A percentile compares a stretch with the other conserved stretches of the same genome.
Evolutionary conservation across 2,329 filamentous ascomycete species (phyloP).

Genomic region (Epichloe scottii): DNA sequence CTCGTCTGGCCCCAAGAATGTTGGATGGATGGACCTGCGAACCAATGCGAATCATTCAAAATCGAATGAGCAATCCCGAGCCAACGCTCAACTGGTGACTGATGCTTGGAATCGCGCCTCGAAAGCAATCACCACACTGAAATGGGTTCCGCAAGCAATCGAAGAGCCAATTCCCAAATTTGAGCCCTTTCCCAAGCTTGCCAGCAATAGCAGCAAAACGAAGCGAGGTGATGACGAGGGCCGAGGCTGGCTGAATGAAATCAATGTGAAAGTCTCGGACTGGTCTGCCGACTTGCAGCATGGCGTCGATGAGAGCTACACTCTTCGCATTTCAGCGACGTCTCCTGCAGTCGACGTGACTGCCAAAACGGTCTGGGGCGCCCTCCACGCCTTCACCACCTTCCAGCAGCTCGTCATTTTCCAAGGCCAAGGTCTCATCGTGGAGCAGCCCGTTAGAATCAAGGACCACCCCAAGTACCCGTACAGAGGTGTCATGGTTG

Average conservation of each 20-base stretch:
- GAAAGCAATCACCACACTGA: conserved; percentile 31
- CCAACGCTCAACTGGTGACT: conserved; percentile 18
- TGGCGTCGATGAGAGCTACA: conserved; percentile 45
- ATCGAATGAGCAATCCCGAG: background rate
- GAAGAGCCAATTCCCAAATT: conserved; percentile 39
- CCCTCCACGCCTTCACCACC: conserved; percentile 43
- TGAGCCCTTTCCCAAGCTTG: conserved; percentile 34
- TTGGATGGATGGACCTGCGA: conserved; percentile 9
- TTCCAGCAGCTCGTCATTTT: conserved; percentile 42
- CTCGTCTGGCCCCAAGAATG: conserved; percentile 11
- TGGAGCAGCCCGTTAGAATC: conserved; percentile 41
- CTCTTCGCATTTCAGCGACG: conserved; percentile 26
- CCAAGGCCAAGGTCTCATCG: conserved; percentile 29
- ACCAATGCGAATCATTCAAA: conserved; percentile 7
- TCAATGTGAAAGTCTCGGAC: conserved; percentile 34
- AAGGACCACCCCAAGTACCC: conserved; percentile 38
- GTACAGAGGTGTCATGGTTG: conserved; percentile 42
- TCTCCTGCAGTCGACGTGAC: conserved; percentile 31
- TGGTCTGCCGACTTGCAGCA: conserved; percentile 35
- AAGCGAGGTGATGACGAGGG: conserved; percentile 13
- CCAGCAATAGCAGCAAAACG: conserved; percentile 13
- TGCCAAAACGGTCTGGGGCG: conserved; percentile 39
- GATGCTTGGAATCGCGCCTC: conserved; percentile 38
- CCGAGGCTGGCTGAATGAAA: conserved; percentile 21
- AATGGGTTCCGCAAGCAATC: conserved; percentile 40